These are phyloP conservation scores for Xylaria scruposa DNA, from an alignment of 495 filamentous ascomycete genomes.

Conservation along the genomic window DNA sequence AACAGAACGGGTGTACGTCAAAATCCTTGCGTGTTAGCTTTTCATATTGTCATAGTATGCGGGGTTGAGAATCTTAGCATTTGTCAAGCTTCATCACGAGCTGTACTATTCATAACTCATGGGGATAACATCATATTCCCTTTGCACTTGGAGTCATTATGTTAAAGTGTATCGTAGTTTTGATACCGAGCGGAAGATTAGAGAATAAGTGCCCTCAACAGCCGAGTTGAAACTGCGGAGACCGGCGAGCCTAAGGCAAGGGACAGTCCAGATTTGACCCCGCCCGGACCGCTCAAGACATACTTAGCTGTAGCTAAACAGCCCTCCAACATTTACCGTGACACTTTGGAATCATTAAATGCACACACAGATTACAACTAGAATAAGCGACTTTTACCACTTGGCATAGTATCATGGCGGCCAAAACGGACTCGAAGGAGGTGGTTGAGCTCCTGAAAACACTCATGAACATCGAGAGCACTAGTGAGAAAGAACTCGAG, in stretches of 20 bases:
- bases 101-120: background rate
- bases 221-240: background rate
- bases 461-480: constrained; percentile 40
- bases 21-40: background rate
- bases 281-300: background rate
- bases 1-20: background rate
- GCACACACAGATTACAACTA: background rate
- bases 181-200: background rate
- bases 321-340: background rate
- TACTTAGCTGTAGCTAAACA: background rate
- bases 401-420: constrained; percentile 7
- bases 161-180: background rate
- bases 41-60: background rate
- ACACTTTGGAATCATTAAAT: background rate
- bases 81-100: background rate
- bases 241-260: background rate
- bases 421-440: constrained; percentile 24
- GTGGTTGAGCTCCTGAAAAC: constrained; percentile 33
- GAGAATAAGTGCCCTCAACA: background rate
- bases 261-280: background rate
- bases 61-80: background rate
- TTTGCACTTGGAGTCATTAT: background rate
- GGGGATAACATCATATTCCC: background rate
- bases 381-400: too few relatives aligned
- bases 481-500: constrained; percentile 40